Evolutionary conservation across 2,329 filamentous ascomycete species (phyloP), one percentile per base, ranked within the genome.

Genomic region (Colletotrichum euphorbiae): DNA sequence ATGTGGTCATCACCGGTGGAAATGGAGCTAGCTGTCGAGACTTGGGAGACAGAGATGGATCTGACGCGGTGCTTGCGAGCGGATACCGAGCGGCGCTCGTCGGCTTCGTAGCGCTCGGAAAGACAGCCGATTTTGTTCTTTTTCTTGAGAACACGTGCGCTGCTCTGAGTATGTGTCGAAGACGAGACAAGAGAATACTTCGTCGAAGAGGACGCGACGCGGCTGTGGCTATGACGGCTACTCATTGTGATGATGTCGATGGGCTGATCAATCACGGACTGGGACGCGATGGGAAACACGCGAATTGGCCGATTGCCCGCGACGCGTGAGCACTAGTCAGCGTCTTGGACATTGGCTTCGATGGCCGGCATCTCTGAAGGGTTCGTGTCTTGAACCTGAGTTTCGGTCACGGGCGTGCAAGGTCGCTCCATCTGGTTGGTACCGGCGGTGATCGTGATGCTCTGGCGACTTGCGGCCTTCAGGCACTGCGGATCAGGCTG

Each of bases 311-410:
- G 13, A 15, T 51, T 24, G 43, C 2, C 38, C 33, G 43, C 33
- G 31, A 50, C 21, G 31, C 45, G 31, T 28, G 57, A 60, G 3
- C 12, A 24, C 57, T 60, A 60, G 45, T 60, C 57, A 50, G 57
- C 45, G 31, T 48, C 28, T 21, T 46, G 42, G 19, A 17, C n/a
- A 5, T 19, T 12, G 9, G 43, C 56, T 21, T 31, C n/a, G 31
- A 24, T 21, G 24, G 19, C 13, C 2, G 28, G 28, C 9, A 31
- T 17, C 21, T 21, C 15, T 13, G 15, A 8, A 13, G n/a, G 2
- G 9, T 51, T 33, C 21, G 48, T 12, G 24, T 33, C 17, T 17
- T 24, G 15, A 40, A 21, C 8, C 40, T 46, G 12, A 0, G 13
- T 42, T 17, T 19, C 31, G 2, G 17, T 17, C 8, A 15, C 6